Percentiles rank a stretch among this genome's conserved stretches.
Conservation (phyloP, 805 yeast genomes). For the Sugiyamaella boreocaroliniensis region DNA sequence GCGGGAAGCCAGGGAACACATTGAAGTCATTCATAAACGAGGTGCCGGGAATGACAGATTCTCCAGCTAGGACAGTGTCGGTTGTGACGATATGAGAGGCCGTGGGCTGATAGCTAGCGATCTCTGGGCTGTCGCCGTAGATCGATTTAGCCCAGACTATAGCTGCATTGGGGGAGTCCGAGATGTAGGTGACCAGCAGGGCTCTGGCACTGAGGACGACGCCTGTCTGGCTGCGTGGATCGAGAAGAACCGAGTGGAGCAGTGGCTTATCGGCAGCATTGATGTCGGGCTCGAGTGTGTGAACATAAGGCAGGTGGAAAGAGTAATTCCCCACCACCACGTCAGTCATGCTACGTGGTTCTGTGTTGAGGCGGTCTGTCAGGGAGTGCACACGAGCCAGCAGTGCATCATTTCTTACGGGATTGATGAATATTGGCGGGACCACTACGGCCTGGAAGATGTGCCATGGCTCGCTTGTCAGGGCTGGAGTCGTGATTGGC, state of each 20-base stretch:
- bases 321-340: conserved; percentile 19
- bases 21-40: conserved; percentile 5
- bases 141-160: not conserved
- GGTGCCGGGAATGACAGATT: not conserved
- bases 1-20: conserved; percentile 19
- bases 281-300: not conserved
- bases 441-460: conserved; percentile 34
- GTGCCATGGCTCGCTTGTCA: conserved; percentile 19
- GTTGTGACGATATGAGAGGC: not conserved
- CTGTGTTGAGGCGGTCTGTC: not conserved
- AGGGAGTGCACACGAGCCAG: conserved; percentile 1
- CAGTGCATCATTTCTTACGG: not conserved
- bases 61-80: not conserved
- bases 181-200: not conserved
- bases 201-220: not conserved
- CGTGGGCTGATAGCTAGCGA: not conserved
- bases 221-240: not conserved
- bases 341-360: not conserved
- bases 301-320: not conserved
- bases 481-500: conserved; percentile 14
- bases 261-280: not conserved
- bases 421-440: conserved; percentile 11
- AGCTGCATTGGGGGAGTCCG: not conserved
- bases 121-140: not conserved
- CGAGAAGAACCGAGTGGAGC: not conserved